Evolutionary conservation across 371 early-diverging fungal genomes (phyloP), one percentile per base, ranked within the genome.

Genomic region (Blakeslea trispora): DNA sequence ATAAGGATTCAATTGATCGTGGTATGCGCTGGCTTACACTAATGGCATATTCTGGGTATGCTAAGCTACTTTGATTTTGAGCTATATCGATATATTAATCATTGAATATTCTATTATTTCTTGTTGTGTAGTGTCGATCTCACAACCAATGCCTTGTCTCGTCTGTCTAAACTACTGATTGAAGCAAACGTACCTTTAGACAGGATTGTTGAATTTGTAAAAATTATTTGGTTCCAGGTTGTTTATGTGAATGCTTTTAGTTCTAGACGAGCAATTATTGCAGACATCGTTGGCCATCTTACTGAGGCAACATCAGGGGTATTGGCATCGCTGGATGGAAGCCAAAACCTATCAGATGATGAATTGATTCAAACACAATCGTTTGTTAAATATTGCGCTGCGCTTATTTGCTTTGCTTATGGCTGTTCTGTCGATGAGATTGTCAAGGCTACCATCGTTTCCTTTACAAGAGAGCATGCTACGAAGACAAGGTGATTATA

Each of bases 161-260:
- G 78, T 24, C 66, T 79, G 28, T 66, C 77, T 5, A 59, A 66
- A 24, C 39, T 65, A 8, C 50, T 82, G n/a, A 64, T 72, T 0
- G 55, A 56, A 40, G 59, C 66, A 5, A 50, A 57, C 1, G 57
- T 68, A 18, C 48, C 74, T 0, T 42, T 82, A 14, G 56, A 51
- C 11, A 63, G 58, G 0, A 66, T 55, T 11, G 71, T 73, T 10
- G 59, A 72, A 28, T 77, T 78, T 56, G 42, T 75, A 10, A 69
- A 77, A 34, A 42, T 75, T 31, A 45, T 82, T 1, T 82, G 82
- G 82, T 78, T 71, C 45, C 82, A 82, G 56, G 69, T 65, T 22
- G 70, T 72, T 23, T 67, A 68, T 42, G 58, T 71, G 1, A 46
- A 69, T 8, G 69, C 68, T 47, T 46, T 61, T 5, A 42, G 53